A percentile compares a stretch with the other conserved stretches of the same genome.
phyloP scores from a whole-genome alignment of 805 yeast species.

The Candida cerambycidarum region DNA sequence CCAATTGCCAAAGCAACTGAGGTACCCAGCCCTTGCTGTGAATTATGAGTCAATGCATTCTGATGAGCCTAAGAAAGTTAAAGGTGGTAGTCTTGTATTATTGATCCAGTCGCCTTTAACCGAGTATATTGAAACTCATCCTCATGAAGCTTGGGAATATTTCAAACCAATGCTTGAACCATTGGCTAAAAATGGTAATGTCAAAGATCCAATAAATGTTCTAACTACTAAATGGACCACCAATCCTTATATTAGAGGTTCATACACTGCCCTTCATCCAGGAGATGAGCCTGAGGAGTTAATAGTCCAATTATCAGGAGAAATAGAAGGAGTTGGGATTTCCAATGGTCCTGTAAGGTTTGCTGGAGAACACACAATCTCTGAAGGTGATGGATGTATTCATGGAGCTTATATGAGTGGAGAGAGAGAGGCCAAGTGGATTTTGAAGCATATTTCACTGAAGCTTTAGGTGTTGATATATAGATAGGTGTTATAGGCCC shows the following conservation, averaged over 20 bases:
- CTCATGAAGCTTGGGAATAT: conserved; percentile 54
- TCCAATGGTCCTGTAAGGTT: conserved; percentile 59
- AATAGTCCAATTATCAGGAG: conserved; percentile 57
- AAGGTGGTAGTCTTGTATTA: conserved; percentile 55
- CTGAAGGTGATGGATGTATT: conserved; percentile 88
- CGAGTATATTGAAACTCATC: conserved; percentile 51
- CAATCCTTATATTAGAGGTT: conserved; percentile 78
- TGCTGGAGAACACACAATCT: conserved; percentile 88
- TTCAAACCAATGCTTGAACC: conserved; percentile 52
- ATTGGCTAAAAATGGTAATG: conserved; percentile 18
- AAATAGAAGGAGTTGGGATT: conserved; percentile 26
- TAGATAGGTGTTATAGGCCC: too few species aligned
- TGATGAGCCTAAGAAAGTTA: background rate
- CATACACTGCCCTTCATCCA: conserved; percentile 71
- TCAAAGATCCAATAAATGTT: conserved; percentile 35
- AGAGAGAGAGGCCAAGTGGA: conserved; percentile 49
- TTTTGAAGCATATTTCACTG: conserved; percentile 14
- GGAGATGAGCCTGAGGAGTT: conserved; percentile 69
- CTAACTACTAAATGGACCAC: conserved; percentile 68
- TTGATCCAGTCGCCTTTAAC: conserved; percentile 77
- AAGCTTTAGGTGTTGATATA: too few species aligned
- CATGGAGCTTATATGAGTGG: conserved; percentile 91
- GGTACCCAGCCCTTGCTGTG: conserved; percentile 60
- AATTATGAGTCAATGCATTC: conserved; percentile 52
- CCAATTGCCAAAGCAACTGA: conserved; percentile 45